Conservation (phyloP, 108 stramenopile genomes). For the Ochromonas danica region DNA sequence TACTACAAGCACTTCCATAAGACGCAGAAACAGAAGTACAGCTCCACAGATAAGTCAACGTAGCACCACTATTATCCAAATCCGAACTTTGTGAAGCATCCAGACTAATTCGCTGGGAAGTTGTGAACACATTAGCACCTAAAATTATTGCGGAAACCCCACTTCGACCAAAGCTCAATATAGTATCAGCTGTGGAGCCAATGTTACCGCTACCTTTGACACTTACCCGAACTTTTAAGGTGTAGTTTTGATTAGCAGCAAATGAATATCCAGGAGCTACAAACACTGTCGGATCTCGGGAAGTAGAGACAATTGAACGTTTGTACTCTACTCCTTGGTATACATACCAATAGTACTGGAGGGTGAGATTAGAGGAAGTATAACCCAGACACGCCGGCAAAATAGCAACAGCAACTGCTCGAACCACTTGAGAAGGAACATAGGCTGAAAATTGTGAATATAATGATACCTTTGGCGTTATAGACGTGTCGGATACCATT, state of each 20-base stretch:
- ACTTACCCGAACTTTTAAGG: not conserved
- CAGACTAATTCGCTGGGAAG: not conserved
- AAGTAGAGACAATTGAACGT: not conserved
- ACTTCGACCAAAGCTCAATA: not conserved
- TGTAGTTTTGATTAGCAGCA: not conserved
- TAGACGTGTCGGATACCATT: not conserved
- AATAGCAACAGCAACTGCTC: not conserved
- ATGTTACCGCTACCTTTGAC: not conserved
- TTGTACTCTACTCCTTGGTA: not conserved
- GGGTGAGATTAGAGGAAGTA: not conserved
- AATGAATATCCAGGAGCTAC: not conserved
- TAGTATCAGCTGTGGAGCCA: not conserved
- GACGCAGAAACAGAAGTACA: not conserved
- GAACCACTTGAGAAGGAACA: not conserved
- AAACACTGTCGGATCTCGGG: not conserved
- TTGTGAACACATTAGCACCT: not conserved
- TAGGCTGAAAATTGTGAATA: not conserved
- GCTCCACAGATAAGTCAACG: not conserved
- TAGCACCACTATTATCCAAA: not conserved
- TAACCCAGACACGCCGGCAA: too few relatives aligned
- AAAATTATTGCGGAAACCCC: not conserved
- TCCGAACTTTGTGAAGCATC: not conserved
- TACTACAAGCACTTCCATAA: not conserved
- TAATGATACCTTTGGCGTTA: not conserved
- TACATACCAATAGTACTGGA: not conserved